Conservation (phyloP, 495 filamentous ascomycete species). For the Penicillium atrosanguineum region DNA sequence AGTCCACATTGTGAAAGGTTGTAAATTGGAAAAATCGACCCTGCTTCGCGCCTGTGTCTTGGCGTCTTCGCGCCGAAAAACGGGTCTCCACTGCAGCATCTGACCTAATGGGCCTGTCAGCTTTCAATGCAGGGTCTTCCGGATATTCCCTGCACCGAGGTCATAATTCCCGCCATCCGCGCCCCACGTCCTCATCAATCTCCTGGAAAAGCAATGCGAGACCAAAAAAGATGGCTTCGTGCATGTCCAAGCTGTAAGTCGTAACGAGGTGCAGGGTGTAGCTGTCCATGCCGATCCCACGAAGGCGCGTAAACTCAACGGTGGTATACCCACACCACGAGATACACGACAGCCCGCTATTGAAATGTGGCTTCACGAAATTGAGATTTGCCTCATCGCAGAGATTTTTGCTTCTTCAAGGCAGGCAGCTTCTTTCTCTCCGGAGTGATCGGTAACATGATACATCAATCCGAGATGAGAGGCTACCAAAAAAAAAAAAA, state of each 20-base stretch:
- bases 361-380: neutral
- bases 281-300: slow-evolving; percentile 7
- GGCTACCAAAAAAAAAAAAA: neutral
- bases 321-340: neutral
- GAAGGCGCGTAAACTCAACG: neutral
- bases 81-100: too few species aligned
- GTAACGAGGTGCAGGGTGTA: slow-evolving; percentile 4
- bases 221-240: neutral
- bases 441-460: slow-evolving; percentile 5
- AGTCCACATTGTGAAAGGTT: neutral
- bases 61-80: too few species aligned
- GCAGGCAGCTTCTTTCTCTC: neutral
- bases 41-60: too few species aligned
- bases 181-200: too few species aligned
- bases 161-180: neutral
- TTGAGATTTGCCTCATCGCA: slow-evolving; percentile 2
- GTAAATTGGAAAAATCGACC: too few species aligned
- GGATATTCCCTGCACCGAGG: neutral
- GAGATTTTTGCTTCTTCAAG: slow-evolving; percentile 3
- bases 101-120: neutral
- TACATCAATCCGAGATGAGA: slow-evolving; percentile 1
- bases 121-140: neutral
- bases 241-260: slow-evolving; percentile 5
- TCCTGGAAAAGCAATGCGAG: neutral
- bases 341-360: neutral